Conservation (phyloP, 2,329 filamentous ascomycete genomes). For the Botrytis galanthina region DNA sequence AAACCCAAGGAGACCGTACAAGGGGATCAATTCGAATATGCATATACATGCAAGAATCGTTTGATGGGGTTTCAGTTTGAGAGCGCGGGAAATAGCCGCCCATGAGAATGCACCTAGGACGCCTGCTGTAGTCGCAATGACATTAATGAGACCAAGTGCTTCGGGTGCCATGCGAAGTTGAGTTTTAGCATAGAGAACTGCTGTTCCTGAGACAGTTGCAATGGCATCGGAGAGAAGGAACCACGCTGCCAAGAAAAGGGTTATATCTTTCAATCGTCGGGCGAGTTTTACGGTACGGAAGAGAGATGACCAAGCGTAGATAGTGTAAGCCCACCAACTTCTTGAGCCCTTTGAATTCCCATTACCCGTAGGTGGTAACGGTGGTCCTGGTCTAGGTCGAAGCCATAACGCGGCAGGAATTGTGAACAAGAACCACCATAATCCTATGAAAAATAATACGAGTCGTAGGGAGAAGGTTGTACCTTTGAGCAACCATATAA, state of each 20-base stretch:
- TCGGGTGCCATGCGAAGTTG: constrained; percentile 86
- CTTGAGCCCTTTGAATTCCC: constrained; percentile 37
- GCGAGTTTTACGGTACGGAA: constrained; percentile 76
- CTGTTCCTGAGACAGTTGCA: constrained; percentile 89
- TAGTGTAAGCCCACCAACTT: constrained; percentile 65
- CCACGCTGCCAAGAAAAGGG: constrained; percentile 83
- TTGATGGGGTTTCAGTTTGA: constrained; percentile 72
- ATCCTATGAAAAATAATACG: constrained; percentile 80
- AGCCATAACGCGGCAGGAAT: constrained; percentile 87
- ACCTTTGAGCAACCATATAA: constrained; percentile 70
- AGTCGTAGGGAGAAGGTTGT: constrained; percentile 83
- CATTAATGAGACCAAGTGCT: constrained; percentile 85
- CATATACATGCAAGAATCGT: constrained; percentile 86
- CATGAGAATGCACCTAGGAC: constrained; percentile 87
- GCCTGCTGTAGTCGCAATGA: constrained; percentile 81
- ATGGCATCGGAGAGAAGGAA: constrained; percentile 92
- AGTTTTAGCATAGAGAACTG: constrained; percentile 93
- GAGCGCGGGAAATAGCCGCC: constrained; percentile 70
- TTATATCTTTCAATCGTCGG: constrained; percentile 65
- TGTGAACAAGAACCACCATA: constrained; percentile 92
- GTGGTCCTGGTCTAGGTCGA: constrained; percentile 82
- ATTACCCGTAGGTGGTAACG: constrained; percentile 49
- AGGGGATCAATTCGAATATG: constrained; percentile 85
- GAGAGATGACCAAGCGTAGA: constrained; percentile 81
- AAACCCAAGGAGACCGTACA: constrained; percentile 88